Base-by-base conservation (phyloP, 2,329 filamentous ascomycete species). In the Fusarium compactum region DNA sequence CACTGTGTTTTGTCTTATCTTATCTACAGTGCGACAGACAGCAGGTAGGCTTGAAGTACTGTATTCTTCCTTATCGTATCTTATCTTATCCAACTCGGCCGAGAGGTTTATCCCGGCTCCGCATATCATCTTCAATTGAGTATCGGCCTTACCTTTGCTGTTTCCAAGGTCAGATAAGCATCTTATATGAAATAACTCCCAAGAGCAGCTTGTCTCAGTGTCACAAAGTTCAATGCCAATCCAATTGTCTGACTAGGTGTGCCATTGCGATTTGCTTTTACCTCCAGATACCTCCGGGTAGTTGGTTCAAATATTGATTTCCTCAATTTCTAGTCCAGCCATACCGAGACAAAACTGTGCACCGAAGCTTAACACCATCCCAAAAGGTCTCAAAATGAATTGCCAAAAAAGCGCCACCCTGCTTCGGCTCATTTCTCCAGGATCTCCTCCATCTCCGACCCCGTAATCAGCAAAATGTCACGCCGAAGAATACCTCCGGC, bases 381-480 rank as follows among this genome's bases (percentile, higher is more conserved):
- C 1, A 4, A 20, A 10, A 11, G 6, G 15, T n/a, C 0, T 15
- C 4, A 5, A 25, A 25, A 20, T 1, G 2, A 12, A 3, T 6
- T n/a, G 18, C 6, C 10, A n/a, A 38, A 2, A 38, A 38, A 11
- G 0, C 6, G 6, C 4, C 10, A 12, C 11, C 11, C 6, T 15
- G 7, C 14, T 27, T 27, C 32, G 32, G n/a, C 2, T 10, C 20
- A 22, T 20, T 6, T 7, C 7, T 53, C 24, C 34, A 41, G 10
- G 2, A 7, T 9, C 8, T 22, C 3, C 2, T 10, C 1, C 8
- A n/a, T 29, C n/a, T 14, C 22, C 15, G 10, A 11, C 0, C 3
- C 1, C 12, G 3, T 11, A 62, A 12, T 22, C 15, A 40, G 6
- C 6, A 18, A 12, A 30, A 40, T 24, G 29, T 4, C 4, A n/a